phyloP scores from a whole-genome alignment of 2,329 filamentous ascomycete species.

The Stromatinia cepivora region DNA sequence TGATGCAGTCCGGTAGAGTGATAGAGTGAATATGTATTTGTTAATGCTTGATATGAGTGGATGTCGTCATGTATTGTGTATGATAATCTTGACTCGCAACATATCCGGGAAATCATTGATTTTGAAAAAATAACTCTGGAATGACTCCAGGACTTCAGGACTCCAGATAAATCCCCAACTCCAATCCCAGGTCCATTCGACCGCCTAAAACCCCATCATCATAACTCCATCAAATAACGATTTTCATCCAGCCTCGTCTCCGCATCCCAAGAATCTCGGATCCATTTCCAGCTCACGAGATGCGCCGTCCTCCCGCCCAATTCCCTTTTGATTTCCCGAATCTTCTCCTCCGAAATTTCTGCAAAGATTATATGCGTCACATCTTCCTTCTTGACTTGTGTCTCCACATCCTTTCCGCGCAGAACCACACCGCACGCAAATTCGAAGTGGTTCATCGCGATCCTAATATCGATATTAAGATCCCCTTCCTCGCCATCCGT shows the following conservation, averaged over 20 bases:
- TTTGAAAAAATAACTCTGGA: no score
- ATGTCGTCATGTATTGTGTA: no score
- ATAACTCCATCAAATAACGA: conserved; percentile 44
- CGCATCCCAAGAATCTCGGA: conserved; percentile 78
- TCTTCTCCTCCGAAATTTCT: conserved; percentile 43
- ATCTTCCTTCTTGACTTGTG: conserved; percentile 50
- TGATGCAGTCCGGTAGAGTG: no score
- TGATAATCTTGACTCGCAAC: no score
- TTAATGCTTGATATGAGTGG: no score
- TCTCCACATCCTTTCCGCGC: conserved; percentile 23
- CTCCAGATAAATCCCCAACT: neutral
- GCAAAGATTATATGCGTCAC: conserved; percentile 74
- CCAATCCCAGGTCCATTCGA: neutral
- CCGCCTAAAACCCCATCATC: neutral
- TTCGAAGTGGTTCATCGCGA: conserved; percentile 57
- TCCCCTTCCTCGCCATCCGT: conserved; percentile 31
- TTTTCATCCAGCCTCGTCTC: conserved; percentile 80
- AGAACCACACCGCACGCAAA: conserved; percentile 68
- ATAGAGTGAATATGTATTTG: no score
- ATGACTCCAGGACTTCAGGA: no score
- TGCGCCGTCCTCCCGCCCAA: conserved; percentile 57
- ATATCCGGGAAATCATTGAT: no score
- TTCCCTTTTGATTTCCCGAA: conserved; percentile 45
- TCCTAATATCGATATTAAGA: conserved; percentile 42
- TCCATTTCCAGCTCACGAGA: conserved; percentile 70